Base-by-base conservation (phyloP, 2,329 filamentous ascomycete genomes). In the Trichophaea hybrida region DNA sequence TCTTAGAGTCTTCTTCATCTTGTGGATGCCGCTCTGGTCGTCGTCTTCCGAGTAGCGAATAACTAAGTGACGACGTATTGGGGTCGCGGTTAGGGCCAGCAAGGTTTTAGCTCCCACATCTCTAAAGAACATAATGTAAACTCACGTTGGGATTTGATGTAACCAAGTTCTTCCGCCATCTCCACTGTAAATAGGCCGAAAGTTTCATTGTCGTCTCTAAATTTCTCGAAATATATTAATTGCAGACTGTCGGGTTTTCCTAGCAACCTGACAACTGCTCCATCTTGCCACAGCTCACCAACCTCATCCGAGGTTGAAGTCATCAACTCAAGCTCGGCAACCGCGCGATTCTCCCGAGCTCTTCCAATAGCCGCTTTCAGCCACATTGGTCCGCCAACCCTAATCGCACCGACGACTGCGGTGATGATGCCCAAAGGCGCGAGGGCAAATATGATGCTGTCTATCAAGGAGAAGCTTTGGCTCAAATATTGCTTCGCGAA, bases 371-470 rank as follows among this genome's bases (percentile, higher is more conserved):
- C 70, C 0, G 75, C 74, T 17, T 73, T 73, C 0, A 77, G 68
- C 57, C 71, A 75, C 1, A 70, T 64, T 0, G 71, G 73, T 31
- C 1, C 70, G n/a, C 73, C 57, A 66, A 74, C 40, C 57, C 70
- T 65, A 32, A 72, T 71, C 0, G 67, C 67, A 5, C 64, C 65
- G 43, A 71, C 69, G 1, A 76, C 61, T 0, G 69, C 68, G 0
- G 74, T 76, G 10, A 76, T 61, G 33, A 76, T 72, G 0, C 74
- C 74, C 1, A 78, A 59, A 0, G 76, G 76, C 0, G 71, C 75
- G 51, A 77, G 69, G 0, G 76, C 73, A n/a, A 79, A 71, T 3
- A 76, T 72, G 1, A 78, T 66, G 40, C 73, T 73, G 44, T 78
- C 77, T 0, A 73, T 65, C 50, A 71, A 68, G 1, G 68, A 71